phyloP scores from a whole-genome alignment of 208 protist species.

The Acanthamoeba royreba region DNA sequence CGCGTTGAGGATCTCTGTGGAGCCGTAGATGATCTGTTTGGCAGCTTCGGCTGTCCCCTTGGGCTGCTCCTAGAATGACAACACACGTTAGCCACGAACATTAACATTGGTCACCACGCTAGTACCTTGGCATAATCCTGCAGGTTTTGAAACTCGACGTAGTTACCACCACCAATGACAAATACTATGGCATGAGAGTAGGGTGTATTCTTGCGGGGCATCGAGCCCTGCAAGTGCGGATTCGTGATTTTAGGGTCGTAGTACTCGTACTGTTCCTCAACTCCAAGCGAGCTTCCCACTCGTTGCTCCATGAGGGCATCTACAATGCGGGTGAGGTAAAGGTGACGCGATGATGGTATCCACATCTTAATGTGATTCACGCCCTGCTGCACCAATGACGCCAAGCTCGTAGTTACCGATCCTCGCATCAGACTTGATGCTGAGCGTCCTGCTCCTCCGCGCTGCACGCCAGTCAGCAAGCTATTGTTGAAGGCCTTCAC shows the following conservation, averaged over 20 bases:
- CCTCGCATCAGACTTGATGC: neutral
- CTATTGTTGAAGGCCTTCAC: conserved; percentile 48
- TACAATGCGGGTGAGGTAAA: conserved; percentile 64
- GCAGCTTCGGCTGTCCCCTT: neutral
- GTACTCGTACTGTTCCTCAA: conserved; percentile 70
- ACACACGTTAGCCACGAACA: neutral
- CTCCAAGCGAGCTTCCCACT: conserved; percentile 38
- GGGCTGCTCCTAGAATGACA: neutral
- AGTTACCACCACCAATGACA: conserved; percentile 85
- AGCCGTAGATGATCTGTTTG: conserved; percentile 51
- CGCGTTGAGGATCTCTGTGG: conserved; percentile 34
- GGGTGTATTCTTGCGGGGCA: conserved; percentile 63
- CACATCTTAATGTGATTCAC: conserved; percentile 48
- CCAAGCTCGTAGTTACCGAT: neutral
- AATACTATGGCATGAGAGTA: conserved; percentile 81
- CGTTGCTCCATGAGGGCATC: conserved; percentile 78
- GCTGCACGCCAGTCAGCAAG: neutral
- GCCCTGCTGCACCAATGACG: conserved; percentile 19
- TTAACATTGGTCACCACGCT: neutral
- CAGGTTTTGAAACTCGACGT: conserved; percentile 86
- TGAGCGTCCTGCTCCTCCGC: neutral
- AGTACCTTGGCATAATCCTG: conserved; percentile 58
- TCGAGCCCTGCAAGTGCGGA: neutral
- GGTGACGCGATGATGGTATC: conserved; percentile 7
- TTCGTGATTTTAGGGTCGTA: conserved; percentile 76